phyloP scores from a whole-genome alignment of 768 basidiomycete species.

The Agrocybe chaxingu region DNA sequence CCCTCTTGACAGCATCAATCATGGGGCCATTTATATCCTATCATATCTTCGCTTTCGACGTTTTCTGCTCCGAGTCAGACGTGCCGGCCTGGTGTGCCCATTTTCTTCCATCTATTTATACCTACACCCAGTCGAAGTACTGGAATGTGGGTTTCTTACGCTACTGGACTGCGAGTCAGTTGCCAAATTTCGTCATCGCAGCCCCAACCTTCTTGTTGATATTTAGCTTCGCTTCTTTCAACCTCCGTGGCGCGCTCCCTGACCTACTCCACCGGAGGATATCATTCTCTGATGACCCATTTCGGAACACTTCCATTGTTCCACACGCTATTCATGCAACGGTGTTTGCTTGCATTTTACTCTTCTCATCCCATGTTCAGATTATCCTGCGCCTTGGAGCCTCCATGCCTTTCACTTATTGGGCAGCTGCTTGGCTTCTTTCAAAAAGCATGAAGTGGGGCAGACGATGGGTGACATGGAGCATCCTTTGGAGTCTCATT shows the following conservation, averaged over 20 bases:
- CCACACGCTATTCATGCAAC: constrained; percentile 79
- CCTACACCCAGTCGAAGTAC: constrained; percentile 77
- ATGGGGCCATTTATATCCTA: constrained; percentile 69
- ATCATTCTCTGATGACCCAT: not conserved
- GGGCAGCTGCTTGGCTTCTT: constrained; percentile 77
- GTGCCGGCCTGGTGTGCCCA: constrained; percentile 60
- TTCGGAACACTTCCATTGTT: constrained; percentile 33
- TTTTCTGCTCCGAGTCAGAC: constrained; percentile 54
- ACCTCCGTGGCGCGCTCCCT: constrained; percentile 22
- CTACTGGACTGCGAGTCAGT: constrained; percentile 81
- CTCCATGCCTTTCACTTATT: constrained; percentile 78
- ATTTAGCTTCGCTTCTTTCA: constrained; percentile 35
- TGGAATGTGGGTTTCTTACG: constrained; percentile 85
- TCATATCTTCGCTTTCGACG: constrained; percentile 61
- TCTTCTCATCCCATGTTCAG: constrained; percentile 84
- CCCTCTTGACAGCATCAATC: constrained; percentile 42
- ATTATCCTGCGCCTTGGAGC: constrained; percentile 78
- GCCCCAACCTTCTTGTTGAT: constrained; percentile 62
- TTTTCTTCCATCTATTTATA: constrained; percentile 69
- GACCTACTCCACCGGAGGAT: not conserved
- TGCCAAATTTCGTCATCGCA: constrained; percentile 86
- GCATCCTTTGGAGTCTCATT: constrained; percentile 68
- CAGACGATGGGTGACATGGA: constrained; percentile 73
- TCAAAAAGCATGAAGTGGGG: constrained; percentile 46
- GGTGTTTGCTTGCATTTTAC: constrained; percentile 54